Evolutionary conservation across 2,329 filamentous ascomycete species (phyloP), one percentile per base, ranked within the genome.

Genomic region (Coniella lustricola): DNA sequence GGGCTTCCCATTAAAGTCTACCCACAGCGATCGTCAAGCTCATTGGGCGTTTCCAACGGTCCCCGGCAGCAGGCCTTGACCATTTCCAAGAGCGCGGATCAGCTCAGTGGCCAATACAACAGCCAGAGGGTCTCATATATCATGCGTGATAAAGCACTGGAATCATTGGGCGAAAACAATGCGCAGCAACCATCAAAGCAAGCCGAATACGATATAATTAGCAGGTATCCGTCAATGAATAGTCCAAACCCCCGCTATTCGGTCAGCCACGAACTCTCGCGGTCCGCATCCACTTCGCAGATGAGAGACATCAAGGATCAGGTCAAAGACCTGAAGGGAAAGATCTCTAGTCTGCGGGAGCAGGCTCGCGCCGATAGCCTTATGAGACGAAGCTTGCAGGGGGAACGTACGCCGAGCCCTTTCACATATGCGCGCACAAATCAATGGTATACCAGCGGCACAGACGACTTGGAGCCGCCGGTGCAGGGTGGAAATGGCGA

Each of bases 271-370:
- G 74, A 72, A 1, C 65, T 84, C 8, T 77, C 77, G 21, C 76
- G 87, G 16, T 83, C 86, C 3, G 74, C 81, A 13, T 91, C 88
- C 1, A 81, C 81, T n/a, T 76, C 83, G 13, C 83, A 87, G 59
- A 81, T 87, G 60, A 81, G 84, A 8, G 77, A 79, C 44, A 71
- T 95, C 37, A 87, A 88, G 52, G 84, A 89, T 55, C 89, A 95
- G 62, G 87, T 95, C 78, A 82, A 85, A 48, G 88, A 86, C 46
- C 73, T 95, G 40, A 90, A 90, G 61, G 87, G 86, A 51, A 88
- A 89, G 59, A 90, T 95, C 32, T 90, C 88, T 1, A 85, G 74
- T 14, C 66, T 95, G 36, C 85, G 87, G 57, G 82, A 90, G 54
- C 84, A 88, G 57, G 85, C 87, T 0, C 79, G 85, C 17, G 86